Base-by-base conservation (phyloP, 805 yeast genomes). In the Candida ficus region DNA sequence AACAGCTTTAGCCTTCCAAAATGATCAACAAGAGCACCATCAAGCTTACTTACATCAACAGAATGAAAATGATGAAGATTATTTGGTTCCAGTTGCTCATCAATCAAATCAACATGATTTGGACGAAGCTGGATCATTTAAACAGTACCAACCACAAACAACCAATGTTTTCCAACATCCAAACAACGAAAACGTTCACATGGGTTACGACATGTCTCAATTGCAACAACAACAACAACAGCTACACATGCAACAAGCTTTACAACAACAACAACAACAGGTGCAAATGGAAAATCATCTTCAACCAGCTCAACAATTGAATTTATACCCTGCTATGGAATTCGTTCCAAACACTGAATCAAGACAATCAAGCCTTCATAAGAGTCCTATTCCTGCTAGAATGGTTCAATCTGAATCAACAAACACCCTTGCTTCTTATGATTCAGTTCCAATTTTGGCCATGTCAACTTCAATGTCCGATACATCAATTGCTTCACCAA, bases 371-470 rank as follows among this genome's bases (percentile, higher is more conserved):
- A n/a, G n/a, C n/a, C n/a, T n/a, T n/a, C n/a, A n/a, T 10, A 41
- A 35, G 19, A 33, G 35, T 23, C 37, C 44, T 41, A 34, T 38
- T 21, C 25, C 26, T 17, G n/a, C 35, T 7, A 20, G 21, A 12
- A 29, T 54, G 7, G 44, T 44, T 12, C 62, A 60, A 39, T 63
- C 70, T 3, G 50, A 50, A 14, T 62, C 69, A 11, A 57, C 53
- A 38, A 58, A 62, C 35, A 58, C 63, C 2, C 42, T 64, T 6
- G 60, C 63, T 4, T 62, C 69, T 1, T 46, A 46, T 29, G 60
- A 57, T 19, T 57, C 64, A 1, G 47, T 49, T 11, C 63, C 64
- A 3, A 52, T 53, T n/a, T 46, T 60, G 30, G 50, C 60, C 5
- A 40, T 53, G 32, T 49, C 58, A 0, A 44, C 53, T 2, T 53